These are phyloP conservation scores for Acanthamoeba culbertsoni DNA, from an alignment of 208 protist species.

Conservation along the genomic window DNA sequence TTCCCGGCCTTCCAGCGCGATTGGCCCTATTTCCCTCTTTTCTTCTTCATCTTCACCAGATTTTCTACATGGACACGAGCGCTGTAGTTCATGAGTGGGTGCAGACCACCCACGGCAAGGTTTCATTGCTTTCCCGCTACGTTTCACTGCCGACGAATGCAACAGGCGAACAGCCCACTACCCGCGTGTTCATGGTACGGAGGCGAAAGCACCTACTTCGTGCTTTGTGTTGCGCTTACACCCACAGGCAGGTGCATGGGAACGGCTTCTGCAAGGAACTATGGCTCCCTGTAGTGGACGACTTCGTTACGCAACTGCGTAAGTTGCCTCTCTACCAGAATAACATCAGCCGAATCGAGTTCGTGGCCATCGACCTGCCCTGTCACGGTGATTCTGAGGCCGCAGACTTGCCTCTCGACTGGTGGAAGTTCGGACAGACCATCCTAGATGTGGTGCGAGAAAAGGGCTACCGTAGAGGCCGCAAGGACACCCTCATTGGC, in stretches of 20 bases:
- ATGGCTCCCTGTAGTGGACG: neutral
- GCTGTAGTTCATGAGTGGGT: too few species aligned
- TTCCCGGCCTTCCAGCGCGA: too few species aligned
- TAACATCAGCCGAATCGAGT: neutral
- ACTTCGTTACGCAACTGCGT: neutral
- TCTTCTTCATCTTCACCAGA: too few species aligned
- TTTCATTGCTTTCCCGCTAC: neutral
- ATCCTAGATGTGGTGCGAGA: neutral
- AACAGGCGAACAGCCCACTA: neutral
- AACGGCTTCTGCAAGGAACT: slow-evolving; percentile 50
- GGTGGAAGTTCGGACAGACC: slow-evolving; percentile 17
- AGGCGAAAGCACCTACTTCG: neutral
- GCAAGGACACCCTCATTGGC: neutral
- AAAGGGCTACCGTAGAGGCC: neutral
- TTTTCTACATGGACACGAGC: too few species aligned
- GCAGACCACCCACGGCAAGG: too few species aligned
- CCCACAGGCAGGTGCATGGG: neutral
- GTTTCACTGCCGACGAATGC: neutral
- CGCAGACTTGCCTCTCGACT: neutral
- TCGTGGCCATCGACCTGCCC: neutral
- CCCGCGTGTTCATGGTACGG: neutral
- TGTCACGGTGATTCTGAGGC: neutral
- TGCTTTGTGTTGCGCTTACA: neutral
- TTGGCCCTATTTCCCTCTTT: too few species aligned
- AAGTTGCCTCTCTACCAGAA: neutral